Evolutionary conservation across 768 basidiomycete species (phyloP).

Genomic region (Rhodosporidiobolus sp.): DNA sequence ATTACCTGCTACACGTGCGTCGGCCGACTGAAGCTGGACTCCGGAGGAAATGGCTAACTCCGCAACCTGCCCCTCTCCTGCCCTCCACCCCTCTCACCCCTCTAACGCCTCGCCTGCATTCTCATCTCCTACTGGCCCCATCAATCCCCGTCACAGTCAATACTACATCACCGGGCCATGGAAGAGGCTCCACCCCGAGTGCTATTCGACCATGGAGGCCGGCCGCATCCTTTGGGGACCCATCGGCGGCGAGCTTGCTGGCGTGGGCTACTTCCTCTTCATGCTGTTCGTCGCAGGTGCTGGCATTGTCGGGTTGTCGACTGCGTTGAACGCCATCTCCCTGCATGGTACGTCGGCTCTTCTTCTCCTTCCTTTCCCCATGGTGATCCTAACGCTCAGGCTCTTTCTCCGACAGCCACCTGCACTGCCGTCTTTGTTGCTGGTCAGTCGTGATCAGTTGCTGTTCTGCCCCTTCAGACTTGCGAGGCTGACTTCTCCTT

Average conservation of each 20-base stretch:
- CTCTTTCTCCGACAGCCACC: too few species aligned
- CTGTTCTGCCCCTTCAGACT: too few species aligned
- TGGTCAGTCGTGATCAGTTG: too few species aligned
- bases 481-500: too few species aligned
- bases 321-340: slow-evolving; percentile 49
- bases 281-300: slow-evolving; percentile 44
- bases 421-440: slow-evolving; percentile 50
- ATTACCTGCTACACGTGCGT: too few species aligned
- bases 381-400: too few species aligned
- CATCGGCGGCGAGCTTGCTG: slow-evolving; percentile 27
- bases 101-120: too few species aligned
- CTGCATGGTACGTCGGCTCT: slow-evolving; percentile 48
- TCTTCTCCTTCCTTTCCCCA: slow-evolving; percentile 48
- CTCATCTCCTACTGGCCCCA: too few species aligned
- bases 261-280: slow-evolving; percentile 28
- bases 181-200: slow-evolving; percentile 22
- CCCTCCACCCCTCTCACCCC: too few species aligned
- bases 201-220: slow-evolving; percentile 25
- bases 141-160: slow-evolving; percentile 3
- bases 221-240: slow-evolving; percentile 19
- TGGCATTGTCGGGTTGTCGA: slow-evolving; percentile 47
- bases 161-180: slow-evolving; percentile 25
- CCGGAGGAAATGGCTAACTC: slow-evolving; percentile 18
- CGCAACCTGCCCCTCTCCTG: background rate
- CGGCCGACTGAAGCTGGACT: too few species aligned